Conservation (phyloP, 2,329 filamentous ascomycete genomes). For the Spiromastix sp. region DNA sequence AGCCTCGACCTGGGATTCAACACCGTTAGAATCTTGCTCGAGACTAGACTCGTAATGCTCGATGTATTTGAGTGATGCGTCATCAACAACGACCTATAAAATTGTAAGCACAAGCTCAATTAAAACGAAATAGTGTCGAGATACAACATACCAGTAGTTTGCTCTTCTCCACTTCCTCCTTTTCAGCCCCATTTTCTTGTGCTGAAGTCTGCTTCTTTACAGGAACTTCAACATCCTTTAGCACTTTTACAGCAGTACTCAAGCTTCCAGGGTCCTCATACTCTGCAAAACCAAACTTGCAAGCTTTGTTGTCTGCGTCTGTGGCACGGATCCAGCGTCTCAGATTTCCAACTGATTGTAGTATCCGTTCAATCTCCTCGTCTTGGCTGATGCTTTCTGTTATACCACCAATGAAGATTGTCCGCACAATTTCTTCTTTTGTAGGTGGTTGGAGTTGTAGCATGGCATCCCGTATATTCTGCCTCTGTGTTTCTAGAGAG, state of each 20-base stretch:
- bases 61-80: conserved; percentile 73
- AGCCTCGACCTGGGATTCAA: conserved; percentile 56
- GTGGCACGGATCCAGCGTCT: conserved; percentile 75
- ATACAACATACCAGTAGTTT: conserved; percentile 52
- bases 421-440: conserved; percentile 81
- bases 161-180: conserved; percentile 53
- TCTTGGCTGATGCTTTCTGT: conserved; percentile 69
- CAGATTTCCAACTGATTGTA: conserved; percentile 66
- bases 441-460: conserved; percentile 71
- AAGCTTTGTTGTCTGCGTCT: conserved; percentile 68
- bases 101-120: conserved; percentile 7
- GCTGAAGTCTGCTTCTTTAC: conserved; percentile 56
- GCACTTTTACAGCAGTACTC: conserved; percentile 71
- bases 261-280: conserved; percentile 88
- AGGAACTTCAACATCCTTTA: conserved; percentile 73
- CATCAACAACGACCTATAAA: conserved; percentile 58
- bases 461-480: conserved; percentile 56
- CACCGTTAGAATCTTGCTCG: conserved; percentile 51
- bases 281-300: conserved; percentile 89
- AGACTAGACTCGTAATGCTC: conserved; percentile 63
- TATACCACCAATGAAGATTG: conserved; percentile 81
- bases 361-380: conserved; percentile 65
- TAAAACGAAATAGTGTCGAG: background rate
- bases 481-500: conserved; percentile 54
- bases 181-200: conserved; percentile 30